These are phyloP conservation scores for Xylogone sp. DNA, from an alignment of 2,329 filamentous ascomycete species.

Conservation along the genomic window DNA sequence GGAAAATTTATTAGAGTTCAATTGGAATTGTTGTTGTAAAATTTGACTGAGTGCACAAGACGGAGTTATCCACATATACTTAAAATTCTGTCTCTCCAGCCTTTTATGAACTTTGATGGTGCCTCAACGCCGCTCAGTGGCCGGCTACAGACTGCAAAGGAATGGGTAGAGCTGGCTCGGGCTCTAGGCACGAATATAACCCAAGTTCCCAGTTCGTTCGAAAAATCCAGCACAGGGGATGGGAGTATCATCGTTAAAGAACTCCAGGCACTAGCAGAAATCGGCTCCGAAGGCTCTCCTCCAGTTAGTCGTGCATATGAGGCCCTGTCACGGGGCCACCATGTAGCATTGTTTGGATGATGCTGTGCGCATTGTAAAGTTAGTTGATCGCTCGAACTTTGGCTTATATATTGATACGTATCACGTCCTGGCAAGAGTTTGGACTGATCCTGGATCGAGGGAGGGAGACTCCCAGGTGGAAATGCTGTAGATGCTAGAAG, in stretches of 20 bases:
- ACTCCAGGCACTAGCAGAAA: constrained; percentile 59
- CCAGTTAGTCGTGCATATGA: constrained; percentile 67
- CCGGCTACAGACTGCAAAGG: background rate
- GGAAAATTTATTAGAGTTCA: too few species aligned
- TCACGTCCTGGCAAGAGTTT: constrained; percentile 68
- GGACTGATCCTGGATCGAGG: constrained; percentile 72
- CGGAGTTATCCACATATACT: too few species aligned
- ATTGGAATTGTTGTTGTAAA: too few species aligned
- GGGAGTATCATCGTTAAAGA: constrained; percentile 56
- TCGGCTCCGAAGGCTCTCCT: constrained; percentile 54
- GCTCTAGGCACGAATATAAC: constrained; percentile 66
- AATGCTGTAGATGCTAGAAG: too few species aligned
- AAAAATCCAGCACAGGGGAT: constrained; percentile 39
- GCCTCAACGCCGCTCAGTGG: background rate
- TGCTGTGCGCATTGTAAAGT: constrained; percentile 62
- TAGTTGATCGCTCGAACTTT: constrained; percentile 67
- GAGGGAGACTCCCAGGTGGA: too few species aligned
- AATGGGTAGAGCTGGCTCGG: constrained; percentile 63
- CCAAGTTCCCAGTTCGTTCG: constrained; percentile 68
- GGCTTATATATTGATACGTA: constrained; percentile 75
- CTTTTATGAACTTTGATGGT: background rate
- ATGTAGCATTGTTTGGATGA: constrained; percentile 67
- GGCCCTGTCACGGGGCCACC: constrained; percentile 68
- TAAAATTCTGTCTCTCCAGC: too few species aligned
- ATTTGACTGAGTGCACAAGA: too few species aligned